Percentiles rank a stretch among this genome's conserved stretches.
These are phyloP conservation scores for Mortierella sp. DNA, from an alignment of 371 early-diverging fungal genomes.

Conservation along the genomic window DNA sequence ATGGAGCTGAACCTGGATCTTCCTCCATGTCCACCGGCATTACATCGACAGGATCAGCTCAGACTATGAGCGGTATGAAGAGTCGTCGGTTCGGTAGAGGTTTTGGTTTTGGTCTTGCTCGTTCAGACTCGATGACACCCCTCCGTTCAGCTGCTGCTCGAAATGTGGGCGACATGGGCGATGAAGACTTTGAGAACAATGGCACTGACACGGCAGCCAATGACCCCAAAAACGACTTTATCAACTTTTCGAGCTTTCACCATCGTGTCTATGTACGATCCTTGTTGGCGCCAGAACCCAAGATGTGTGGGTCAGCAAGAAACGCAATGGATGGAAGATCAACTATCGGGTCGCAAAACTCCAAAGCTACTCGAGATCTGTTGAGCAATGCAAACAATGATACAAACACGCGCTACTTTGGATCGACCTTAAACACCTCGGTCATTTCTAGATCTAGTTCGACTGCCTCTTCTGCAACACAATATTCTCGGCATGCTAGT, in stretches of 20 bases:
- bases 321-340: slow-evolving; percentile 41
- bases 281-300: slow-evolving; percentile 21
- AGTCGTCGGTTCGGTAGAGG: too few relatives aligned
- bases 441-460: slow-evolving; percentile 27
- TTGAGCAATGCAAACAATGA: not conserved
- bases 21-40: too few relatives aligned
- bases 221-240: slow-evolving; percentile 25
- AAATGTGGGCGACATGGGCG: not conserved
- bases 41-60: too few relatives aligned
- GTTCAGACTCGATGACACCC: not conserved
- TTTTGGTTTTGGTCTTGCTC: too few relatives aligned
- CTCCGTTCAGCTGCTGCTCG: not conserved
- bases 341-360: slow-evolving; percentile 40
- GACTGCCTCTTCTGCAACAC: slow-evolving; percentile 8
- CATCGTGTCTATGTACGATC: slow-evolving; percentile 46
- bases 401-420: slow-evolving; percentile 13
- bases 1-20: too few relatives aligned
- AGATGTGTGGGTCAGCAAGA: slow-evolving; percentile 32
- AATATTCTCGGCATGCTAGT: slow-evolving; percentile 17
- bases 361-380: not conserved
- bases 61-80: too few relatives aligned
- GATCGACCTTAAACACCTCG: slow-evolving; percentile 37
- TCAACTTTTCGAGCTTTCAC: slow-evolving; percentile 38
- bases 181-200: not conserved
- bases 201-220: not conserved